Base-by-base conservation (phyloP, 73 alveolate genomes). In the Durusdinium trenchii region DNA sequence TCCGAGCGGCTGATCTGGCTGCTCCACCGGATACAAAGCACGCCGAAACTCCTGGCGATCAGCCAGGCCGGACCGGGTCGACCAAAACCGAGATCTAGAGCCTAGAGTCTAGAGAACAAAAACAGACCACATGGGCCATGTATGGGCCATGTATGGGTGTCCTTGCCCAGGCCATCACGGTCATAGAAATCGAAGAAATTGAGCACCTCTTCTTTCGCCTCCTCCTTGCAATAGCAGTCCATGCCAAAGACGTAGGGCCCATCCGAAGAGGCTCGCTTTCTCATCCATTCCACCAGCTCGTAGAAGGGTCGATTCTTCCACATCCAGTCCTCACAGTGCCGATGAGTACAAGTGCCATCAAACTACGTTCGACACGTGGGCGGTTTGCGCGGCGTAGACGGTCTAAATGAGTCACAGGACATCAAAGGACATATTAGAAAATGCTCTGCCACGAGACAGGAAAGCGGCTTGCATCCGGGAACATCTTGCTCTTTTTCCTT, bases 241-340 rank as follows among this genome's bases (percentile, higher is more conserved):
- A 90, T 90, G 30, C 96, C 96, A 67, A 90, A 90, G 96, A 90
- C 86, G n/a, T 67, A 90, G 86, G 96, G 96, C 35, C 96, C 96
- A 67, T 90, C 96, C 26, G 96, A 90, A 46, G 96, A 90, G 23
- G 96, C 96, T 23, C 96, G 86, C 86, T 90, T 90, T 45, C 96
- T 48, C 96, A 90, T 90, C 96, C 96, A 90, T 73, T 90, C 96
- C 87, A 90, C 96, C 96, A 90, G 69, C 73, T 90, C 96, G 54
- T 90, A 90, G 43, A 90, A 90, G 0, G 73, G 96, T 4, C 96
- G 96, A 46, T 90, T 90, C 51, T 90, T 64, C 96, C 96, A 90
- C 96, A 90, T 90, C 96, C 96, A 90, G 46, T 90, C 96, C 96
- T 90, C 26, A 61, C 38, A 3, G 42, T 36, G 43, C 14, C 16